Conservation (phyloP, 306 rosid genomes). For the Acacia acuminata region DNA sequence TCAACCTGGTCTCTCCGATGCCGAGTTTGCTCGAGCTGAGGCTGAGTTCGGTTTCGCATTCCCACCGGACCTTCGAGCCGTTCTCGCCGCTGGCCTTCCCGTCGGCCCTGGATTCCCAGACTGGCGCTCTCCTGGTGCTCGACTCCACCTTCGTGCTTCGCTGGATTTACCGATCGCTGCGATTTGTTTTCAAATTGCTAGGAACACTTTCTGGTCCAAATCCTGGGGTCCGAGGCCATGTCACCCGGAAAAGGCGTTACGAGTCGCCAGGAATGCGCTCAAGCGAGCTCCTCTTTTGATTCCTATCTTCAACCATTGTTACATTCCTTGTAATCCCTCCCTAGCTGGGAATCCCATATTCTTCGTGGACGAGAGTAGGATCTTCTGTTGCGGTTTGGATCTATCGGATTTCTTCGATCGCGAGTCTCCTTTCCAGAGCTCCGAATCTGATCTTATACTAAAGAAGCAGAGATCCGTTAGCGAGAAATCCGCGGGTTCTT, state of each 20-base stretch:
- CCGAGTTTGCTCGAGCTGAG: conserved; percentile 79
- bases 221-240: conserved; percentile 76
- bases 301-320: conserved; percentile 85
- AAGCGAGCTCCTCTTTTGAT: conserved; percentile 81
- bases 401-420: conserved; percentile 81
- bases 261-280: conserved; percentile 66
- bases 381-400: conserved; percentile 83
- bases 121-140: conserved; percentile 73
- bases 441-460: conserved; percentile 49
- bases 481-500: conserved; percentile 60
- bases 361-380: conserved; percentile 76
- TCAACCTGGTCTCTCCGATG: conserved; percentile 68
- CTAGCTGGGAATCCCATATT: conserved; percentile 82
- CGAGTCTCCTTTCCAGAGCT: conserved; percentile 56
- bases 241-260: conserved; percentile 69
- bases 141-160: conserved; percentile 66
- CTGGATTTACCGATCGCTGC: conserved; percentile 87
- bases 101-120: conserved; percentile 81
- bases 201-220: conserved; percentile 70
- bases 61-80: conserved; percentile 80
- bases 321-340: conserved; percentile 81
- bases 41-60: conserved; percentile 81
- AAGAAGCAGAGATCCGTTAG: conserved; percentile 71
- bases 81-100: conserved; percentile 74
- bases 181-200: conserved; percentile 69